A percentile compares a stretch with the other conserved stretches of the same genome.
Conservation (phyloP, 176 grass and related monocot species). For the Triticum aestivum region DNA sequence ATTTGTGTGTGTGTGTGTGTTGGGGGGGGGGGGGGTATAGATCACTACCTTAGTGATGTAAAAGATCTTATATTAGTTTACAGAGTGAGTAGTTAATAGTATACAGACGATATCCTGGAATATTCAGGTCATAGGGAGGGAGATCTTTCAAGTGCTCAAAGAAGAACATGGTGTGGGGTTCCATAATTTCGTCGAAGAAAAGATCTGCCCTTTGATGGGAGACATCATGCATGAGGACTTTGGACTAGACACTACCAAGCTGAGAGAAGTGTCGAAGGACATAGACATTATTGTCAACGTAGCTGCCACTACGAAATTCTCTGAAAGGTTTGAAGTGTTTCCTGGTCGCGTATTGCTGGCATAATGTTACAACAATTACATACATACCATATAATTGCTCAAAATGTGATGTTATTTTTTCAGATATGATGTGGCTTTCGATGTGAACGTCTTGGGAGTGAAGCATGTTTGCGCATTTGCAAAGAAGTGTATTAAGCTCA, state of each 20-base stretch:
- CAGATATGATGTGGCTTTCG: too few relatives aligned
- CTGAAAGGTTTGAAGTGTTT: not conserved
- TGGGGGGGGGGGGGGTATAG: too few relatives aligned
- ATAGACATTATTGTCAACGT: slow-evolving; percentile 44
- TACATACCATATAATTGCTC: too few relatives aligned
- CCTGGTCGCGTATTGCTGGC: not conserved
- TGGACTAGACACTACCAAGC: not conserved
- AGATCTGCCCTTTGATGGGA: not conserved
- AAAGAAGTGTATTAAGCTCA: too few relatives aligned
- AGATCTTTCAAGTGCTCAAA: not conserved
- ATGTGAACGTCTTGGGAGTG: too few relatives aligned
- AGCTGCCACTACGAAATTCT: slow-evolving; percentile 22
- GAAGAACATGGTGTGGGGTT: not conserved
- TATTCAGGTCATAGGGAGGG: not conserved
- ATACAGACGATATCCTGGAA: not conserved
- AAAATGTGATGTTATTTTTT: too few relatives aligned
- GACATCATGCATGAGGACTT: not conserved
- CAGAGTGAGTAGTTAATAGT: too few relatives aligned
- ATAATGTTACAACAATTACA: too few relatives aligned
- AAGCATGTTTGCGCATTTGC: too few relatives aligned
- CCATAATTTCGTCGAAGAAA: not conserved
- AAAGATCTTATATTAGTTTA: too few relatives aligned
- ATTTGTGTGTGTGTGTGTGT: too few relatives aligned
- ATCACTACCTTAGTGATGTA: too few relatives aligned
- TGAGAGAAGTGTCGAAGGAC: slow-evolving; percentile 30